These are phyloP conservation scores for Apostasia shenzhenica DNA, from an alignment of 106 monocot species.

Conservation along the genomic window DNA sequence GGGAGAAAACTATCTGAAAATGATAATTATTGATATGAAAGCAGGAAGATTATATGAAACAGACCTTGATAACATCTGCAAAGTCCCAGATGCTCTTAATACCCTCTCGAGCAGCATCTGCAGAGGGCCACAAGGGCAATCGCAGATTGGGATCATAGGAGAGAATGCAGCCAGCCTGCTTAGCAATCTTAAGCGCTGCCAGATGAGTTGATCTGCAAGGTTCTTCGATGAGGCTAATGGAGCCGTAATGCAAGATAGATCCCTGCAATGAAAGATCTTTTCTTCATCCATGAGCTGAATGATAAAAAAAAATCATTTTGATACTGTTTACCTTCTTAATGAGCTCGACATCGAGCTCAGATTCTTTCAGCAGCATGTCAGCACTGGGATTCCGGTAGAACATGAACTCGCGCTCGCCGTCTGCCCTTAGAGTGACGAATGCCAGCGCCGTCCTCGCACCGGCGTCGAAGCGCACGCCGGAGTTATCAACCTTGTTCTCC, in stretches of 20 bases:
- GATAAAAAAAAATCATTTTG: neutral
- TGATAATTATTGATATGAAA: too few species aligned
- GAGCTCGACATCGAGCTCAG: slow-evolving; percentile 17
- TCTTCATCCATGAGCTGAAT: neutral
- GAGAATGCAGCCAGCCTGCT: slow-evolving; percentile 14
- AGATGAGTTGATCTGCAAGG: slow-evolving; percentile 29
- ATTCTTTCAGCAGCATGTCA: slow-evolving; percentile 23
- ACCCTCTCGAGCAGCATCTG: slow-evolving; percentile 21
- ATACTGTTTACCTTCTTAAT: slow-evolving; percentile 11
- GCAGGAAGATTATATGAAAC: too few species aligned
- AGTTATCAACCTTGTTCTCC: slow-evolving; percentile 16
- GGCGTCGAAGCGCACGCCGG: slow-evolving; percentile 19
- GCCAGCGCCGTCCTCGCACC: slow-evolving; percentile 26
- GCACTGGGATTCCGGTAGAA: slow-evolving; percentile 34
- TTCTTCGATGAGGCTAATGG: slow-evolving; percentile 29
- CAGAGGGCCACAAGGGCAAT: slow-evolving; percentile 24
- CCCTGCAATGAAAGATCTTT: neutral
- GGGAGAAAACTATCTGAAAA: neutral
- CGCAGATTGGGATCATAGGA: slow-evolving; percentile 31
- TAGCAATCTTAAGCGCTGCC: slow-evolving; percentile 19
- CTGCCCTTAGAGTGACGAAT: slow-evolving; percentile 24
- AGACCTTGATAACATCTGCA: slow-evolving; percentile 25
- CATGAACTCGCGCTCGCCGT: slow-evolving; percentile 37
- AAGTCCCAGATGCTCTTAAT: slow-evolving; percentile 26
- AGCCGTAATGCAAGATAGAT: slow-evolving; percentile 33